phyloP scores from a whole-genome alignment of 2,329 filamentous ascomycete genomes.

The Penicillium aurantiogriseum region DNA sequence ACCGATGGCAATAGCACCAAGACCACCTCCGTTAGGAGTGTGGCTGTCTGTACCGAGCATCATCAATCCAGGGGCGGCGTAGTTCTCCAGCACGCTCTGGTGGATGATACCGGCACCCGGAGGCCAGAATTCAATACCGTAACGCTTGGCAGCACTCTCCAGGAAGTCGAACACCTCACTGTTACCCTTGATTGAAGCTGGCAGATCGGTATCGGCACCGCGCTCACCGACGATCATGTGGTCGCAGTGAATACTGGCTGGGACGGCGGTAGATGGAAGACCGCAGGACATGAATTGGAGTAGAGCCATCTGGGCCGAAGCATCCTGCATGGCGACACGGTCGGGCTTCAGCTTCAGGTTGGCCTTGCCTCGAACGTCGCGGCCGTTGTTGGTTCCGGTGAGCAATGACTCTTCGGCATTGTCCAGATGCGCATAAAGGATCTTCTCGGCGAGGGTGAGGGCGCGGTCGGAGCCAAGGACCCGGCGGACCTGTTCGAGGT shows the following conservation, averaged over 20 bases:
- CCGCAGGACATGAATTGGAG: constrained; percentile 98
- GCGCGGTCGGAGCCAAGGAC: constrained; percentile 63
- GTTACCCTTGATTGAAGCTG: constrained; percentile 82
- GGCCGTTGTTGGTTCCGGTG: constrained; percentile 77
- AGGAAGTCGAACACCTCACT: constrained; percentile 98
- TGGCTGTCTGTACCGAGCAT: constrained; percentile 98
- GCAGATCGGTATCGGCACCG: constrained; percentile 82
- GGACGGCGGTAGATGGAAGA: constrained; percentile 82
- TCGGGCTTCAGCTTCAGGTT: constrained; percentile 98
- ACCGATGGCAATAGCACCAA: constrained; percentile 94
- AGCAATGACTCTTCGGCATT: constrained; percentile 85
- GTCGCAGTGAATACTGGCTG: constrained; percentile 97
- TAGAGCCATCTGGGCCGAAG: constrained; percentile 96
- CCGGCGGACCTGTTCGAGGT: constrained; percentile 70
- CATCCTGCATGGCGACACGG: constrained; percentile 98
- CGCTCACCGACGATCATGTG: constrained; percentile 96
- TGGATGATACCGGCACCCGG: constrained; percentile 94
- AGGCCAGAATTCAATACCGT: constrained; percentile 94
- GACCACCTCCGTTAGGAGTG: constrained; percentile 91
- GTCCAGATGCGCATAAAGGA: constrained; percentile 92
- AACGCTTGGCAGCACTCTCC: constrained; percentile 85
- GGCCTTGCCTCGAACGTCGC: constrained; percentile 77
- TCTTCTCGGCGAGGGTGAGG: constrained; percentile 94
- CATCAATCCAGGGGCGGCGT: constrained; percentile 94
- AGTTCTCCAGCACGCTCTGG: constrained; percentile 97